Base-by-base conservation (phyloP, 805 yeast genomes). In the Cyberlindnera sargentensis region DNA sequence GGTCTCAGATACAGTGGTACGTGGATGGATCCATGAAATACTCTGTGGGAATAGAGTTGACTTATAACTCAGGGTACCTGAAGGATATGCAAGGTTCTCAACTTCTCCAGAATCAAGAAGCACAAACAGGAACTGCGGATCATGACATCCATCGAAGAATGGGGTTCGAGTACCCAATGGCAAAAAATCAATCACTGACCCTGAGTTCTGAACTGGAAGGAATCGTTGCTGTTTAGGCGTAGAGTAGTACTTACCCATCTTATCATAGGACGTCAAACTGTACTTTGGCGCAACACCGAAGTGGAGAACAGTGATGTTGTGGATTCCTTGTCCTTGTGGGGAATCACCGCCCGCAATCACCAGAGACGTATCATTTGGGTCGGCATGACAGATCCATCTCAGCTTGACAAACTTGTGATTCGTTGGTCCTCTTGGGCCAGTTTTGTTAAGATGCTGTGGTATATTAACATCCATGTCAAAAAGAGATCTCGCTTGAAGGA, bases 271-370 rank as follows among this genome's bases (percentile, higher is more conserved):
- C 0, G 96, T 84, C 45, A 91, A 64, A 3, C 89, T 73, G 52
- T 87, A 85, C 40, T 78, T 75, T 25, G 95, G 84, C 10, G 95
- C 84, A 36, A 71, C 70, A 3, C 96, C 96, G 53, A 88, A 82
- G 49, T 87, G 85, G 47, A 90, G 66, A 41, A 81, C 66, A 0
- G 76, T 72, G 7, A 83, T 50, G 42, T 67, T 69, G 42, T 68
- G 72, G 33, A 62, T 63, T 0, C 72, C 73, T 35, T 69, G 70
- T 2, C 58, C 52, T 9, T 61, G 58, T 35, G 73, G 71, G 7
- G 65, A 47, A 52, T 77, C 81, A 15, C 86, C 88, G 8, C 93
- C 91, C 25, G 79, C 73, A 4, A 91, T 68, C 15, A 91, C 58
- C 23, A 88, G 58, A 3, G 84, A 75, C 0, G 98, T 88, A 35